A percentile compares a stretch with the other conserved stretches of the same genome.
These are phyloP conservation scores for Neonothopanus nambi DNA, from an alignment of 1,284 basidiomycete species.

Conservation along the genomic window DNA sequence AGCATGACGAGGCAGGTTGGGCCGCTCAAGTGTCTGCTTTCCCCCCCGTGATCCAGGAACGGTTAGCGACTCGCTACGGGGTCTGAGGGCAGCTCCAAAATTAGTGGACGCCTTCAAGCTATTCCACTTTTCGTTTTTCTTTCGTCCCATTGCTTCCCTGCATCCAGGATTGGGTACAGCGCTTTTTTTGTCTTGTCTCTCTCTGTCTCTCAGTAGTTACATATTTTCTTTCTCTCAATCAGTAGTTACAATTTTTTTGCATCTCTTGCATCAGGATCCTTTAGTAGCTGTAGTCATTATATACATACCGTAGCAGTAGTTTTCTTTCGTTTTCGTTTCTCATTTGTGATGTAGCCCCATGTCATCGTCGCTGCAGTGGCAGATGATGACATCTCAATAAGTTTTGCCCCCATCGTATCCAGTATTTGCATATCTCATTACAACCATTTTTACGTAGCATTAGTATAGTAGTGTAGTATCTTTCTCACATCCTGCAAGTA, in stretches of 20 bases:
- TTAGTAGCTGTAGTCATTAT: conserved; percentile 21
- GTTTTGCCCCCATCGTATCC: conserved; percentile 9
- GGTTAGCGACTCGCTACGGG: conserved; percentile 73
- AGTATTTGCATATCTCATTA: conserved; percentile 26
- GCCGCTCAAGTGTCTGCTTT: conserved; percentile 73
- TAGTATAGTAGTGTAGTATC: conserved; percentile 55
- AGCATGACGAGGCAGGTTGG: conserved; percentile 81
- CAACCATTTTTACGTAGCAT: conserved; percentile 45
- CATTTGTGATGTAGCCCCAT: conserved; percentile 7
- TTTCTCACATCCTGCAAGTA: conserved; percentile 47
- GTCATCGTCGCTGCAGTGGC: conserved; percentile 7
- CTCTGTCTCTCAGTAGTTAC: conserved; percentile 5
- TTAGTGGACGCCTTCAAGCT: conserved; percentile 15
- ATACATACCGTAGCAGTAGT: conserved; percentile 17
- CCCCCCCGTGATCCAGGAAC: conserved; percentile 78
- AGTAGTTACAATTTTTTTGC: too few species aligned
- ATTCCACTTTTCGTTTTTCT: conserved; percentile 18
- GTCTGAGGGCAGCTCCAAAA: conserved; percentile 44
- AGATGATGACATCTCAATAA: too few species aligned
- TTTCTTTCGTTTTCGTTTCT: conserved; percentile 16
- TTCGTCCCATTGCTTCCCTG: conserved; percentile 19
- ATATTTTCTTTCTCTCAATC: too few species aligned
- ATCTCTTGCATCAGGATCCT: conserved; percentile 20
- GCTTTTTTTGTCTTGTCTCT: conserved; percentile 20
- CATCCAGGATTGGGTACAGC: too few species aligned